Evolutionary conservation across 78 protist species (phyloP).

Genomic region (Dictyostelium firmibasis): DNA sequence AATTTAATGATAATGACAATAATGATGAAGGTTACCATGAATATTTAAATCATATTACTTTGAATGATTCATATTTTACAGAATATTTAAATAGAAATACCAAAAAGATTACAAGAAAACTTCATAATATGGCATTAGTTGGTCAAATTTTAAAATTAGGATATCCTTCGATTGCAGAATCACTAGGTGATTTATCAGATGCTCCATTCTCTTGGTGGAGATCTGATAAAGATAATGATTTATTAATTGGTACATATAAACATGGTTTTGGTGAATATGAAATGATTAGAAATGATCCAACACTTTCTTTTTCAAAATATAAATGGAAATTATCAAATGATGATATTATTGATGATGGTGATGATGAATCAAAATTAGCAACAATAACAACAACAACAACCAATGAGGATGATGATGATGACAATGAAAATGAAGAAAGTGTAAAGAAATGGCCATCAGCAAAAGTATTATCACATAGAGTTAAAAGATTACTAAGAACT

Average conservation of each 20-base stretch:
- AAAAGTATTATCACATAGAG: slow-evolving; percentile 47
- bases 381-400: background rate
- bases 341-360: background rate
- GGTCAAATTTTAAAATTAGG: slow-evolving; percentile 31
- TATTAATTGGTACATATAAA: slow-evolving; percentile 62
- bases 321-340: background rate
- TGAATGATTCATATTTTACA: slow-evolving; percentile 18
- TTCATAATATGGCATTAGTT: slow-evolving; percentile 34
- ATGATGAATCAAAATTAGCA: background rate
- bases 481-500: slow-evolving; percentile 54
- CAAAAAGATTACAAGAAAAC: slow-evolving; percentile 47
- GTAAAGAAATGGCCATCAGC: slow-evolving; percentile 65
- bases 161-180: background rate
- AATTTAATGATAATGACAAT: background rate
- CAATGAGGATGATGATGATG: background rate
- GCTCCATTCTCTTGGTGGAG: slow-evolving; percentile 74
- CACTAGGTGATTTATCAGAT: slow-evolving; percentile 22
- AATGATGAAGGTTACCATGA: background rate
- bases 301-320: slow-evolving; percentile 27
- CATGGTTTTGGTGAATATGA: slow-evolving; percentile 77
- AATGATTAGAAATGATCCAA: slow-evolving; percentile 41
- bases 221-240: slow-evolving; percentile 63
- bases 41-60: slow-evolving; percentile 20
- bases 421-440: background rate
- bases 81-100: slow-evolving; percentile 65